These are phyloP conservation scores for Fomitiporia mediterranea DNA, from an alignment of 1,284 basidiomycete species.

Conservation along the genomic window DNA sequence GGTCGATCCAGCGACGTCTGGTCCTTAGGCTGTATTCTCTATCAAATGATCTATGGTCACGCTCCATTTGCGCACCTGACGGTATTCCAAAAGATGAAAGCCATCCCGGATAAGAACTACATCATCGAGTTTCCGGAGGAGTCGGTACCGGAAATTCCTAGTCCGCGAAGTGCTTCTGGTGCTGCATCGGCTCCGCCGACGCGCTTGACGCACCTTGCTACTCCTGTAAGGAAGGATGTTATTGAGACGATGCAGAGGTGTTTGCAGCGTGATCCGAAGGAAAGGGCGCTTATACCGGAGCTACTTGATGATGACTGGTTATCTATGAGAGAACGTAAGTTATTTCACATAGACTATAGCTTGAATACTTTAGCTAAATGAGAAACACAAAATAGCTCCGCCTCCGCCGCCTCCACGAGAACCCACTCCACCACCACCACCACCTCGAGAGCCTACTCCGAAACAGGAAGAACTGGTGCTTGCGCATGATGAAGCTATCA, in stretches of 20 bases:
- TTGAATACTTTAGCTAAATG: neutral
- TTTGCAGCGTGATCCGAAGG: conserved; percentile 67
- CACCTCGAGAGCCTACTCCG: neutral
- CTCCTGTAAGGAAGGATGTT: conserved; percentile 61
- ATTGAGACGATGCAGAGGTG: conserved; percentile 74
- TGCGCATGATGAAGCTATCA: conserved; percentile 57
- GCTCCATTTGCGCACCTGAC: conserved; percentile 88
- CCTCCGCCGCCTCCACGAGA: conserved; percentile 7
- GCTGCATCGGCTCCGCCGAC: conserved; percentile 41
- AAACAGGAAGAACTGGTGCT: conserved; percentile 29
- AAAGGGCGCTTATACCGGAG: conserved; percentile 78
- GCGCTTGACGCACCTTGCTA: conserved; percentile 57
- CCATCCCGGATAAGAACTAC: conserved; percentile 72
- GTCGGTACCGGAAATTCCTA: conserved; percentile 49
- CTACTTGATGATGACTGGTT: conserved; percentile 66
- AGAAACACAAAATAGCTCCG: neutral
- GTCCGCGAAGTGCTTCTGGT: conserved; percentile 28
- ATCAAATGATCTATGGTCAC: conserved; percentile 95
- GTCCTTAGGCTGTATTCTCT: conserved; percentile 96
- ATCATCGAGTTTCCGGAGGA: conserved; percentile 74
- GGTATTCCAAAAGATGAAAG: conserved; percentile 83
- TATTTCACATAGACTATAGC: neutral
- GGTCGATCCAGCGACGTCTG: conserved; percentile 91
- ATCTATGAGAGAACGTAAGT: conserved; percentile 36
- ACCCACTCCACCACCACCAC: neutral